Evolutionary conservation across 176 grass and related monocot species (phyloP).

Genomic region (Puccinellia tenuiflora): DNA sequence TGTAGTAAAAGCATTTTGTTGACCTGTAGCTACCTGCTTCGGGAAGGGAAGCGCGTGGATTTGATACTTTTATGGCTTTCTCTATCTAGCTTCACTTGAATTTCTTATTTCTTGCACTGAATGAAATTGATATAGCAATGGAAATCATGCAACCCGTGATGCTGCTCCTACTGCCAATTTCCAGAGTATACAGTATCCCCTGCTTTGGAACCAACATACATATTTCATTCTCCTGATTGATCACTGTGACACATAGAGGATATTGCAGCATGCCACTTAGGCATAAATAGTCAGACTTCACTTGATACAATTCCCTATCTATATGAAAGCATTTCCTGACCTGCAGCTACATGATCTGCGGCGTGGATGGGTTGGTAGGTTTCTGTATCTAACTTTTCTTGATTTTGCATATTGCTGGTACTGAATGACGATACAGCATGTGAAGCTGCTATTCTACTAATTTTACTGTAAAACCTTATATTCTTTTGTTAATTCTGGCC

Average conservation of each 20-base stretch:
- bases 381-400: constrained; percentile 16
- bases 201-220: not conserved
- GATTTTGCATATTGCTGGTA: not conserved
- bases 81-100: not conserved
- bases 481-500: not conserved
- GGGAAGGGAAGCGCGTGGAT: not conserved
- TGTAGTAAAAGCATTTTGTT: not conserved
- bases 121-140: not conserved
- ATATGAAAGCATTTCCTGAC: not conserved
- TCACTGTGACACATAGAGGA: not conserved
- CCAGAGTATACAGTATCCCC: not conserved
- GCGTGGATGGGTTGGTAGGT: not conserved
- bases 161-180: not conserved
- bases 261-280: not conserved
- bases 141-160: not conserved
- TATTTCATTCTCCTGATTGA: not conserved
- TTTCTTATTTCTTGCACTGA: not conserved
- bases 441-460: not conserved
- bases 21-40: not conserved
- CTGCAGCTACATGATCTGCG: constrained; percentile 5
- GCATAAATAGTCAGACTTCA: not conserved
- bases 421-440: constrained; percentile 3
- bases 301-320: not conserved
- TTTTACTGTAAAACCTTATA: not conserved
- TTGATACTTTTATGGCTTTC: not conserved